Conservation (phyloP, 352 stramenopile species). For the Globisporangium camurandrum region DNA sequence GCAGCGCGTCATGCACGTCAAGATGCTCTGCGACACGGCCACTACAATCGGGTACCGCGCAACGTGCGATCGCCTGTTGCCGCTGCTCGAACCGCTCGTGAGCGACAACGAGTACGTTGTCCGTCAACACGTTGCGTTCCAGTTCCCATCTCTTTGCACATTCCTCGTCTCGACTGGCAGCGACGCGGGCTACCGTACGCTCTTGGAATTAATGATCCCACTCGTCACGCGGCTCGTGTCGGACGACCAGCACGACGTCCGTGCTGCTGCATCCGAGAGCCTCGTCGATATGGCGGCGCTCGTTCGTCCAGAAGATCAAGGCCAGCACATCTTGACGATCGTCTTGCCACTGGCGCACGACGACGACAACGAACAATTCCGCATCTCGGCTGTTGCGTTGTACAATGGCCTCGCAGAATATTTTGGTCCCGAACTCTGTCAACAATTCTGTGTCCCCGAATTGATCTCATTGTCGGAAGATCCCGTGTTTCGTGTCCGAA, state of each 20-base stretch:
- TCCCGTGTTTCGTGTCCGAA: conserved; percentile 90
- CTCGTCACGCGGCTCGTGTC: conserved; percentile 68
- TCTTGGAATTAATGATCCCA: conserved; percentile 78
- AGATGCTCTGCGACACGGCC: conserved; percentile 91
- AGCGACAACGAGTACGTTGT: conserved; percentile 93
- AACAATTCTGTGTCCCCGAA: conserved; percentile 91
- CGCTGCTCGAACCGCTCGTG: conserved; percentile 81
- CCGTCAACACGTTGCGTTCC: conserved; percentile 89
- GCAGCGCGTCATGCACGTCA: conserved; percentile 96
- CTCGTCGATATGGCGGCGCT: conserved; percentile 83
- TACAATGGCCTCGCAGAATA: conserved; percentile 88
- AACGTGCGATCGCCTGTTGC: conserved; percentile 84
- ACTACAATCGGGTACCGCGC: conserved; percentile 61
- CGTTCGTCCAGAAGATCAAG: conserved; percentile 85
- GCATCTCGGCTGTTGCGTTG: conserved; percentile 89
- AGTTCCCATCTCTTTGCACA: conserved; percentile 81
- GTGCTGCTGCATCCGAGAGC: conserved; percentile 75
- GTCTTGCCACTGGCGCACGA: conserved; percentile 89
- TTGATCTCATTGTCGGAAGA: conserved; percentile 89
- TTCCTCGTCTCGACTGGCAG: conserved; percentile 43
- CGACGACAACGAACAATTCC: conserved; percentile 88
- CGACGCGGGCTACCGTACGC: conserved; percentile 55
- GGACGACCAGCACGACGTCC: conserved; percentile 86
- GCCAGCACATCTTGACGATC: conserved; percentile 88
- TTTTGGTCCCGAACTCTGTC: conserved; percentile 84